phyloP scores from a whole-genome alignment of 2,329 filamentous ascomycete genomes.

The Penicillium carneum region DNA sequence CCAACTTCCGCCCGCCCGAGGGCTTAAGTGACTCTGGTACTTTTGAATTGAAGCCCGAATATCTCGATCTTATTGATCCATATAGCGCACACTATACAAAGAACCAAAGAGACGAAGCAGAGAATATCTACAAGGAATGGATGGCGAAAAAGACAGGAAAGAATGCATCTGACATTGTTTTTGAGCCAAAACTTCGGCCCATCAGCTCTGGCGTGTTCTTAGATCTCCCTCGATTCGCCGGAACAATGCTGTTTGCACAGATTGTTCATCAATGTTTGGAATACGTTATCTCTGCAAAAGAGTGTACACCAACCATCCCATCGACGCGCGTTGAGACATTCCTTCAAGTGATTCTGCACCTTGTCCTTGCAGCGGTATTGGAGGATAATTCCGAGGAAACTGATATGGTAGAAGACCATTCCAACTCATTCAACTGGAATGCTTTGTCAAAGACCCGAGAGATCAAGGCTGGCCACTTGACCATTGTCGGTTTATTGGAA shows the following conservation, averaged over 20 bases:
- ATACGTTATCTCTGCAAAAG: conserved; percentile 75
- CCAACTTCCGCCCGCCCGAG: conserved; percentile 87
- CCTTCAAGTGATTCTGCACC: conserved; percentile 86
- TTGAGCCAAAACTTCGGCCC: conserved; percentile 80
- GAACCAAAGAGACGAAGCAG: conserved; percentile 94
- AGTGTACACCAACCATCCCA: conserved; percentile 76
- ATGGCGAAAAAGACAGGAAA: conserved; percentile 88
- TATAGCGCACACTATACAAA: conserved; percentile 96
- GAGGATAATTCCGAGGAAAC: conserved; percentile 75
- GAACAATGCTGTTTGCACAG: conserved; percentile 84
- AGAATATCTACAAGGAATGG: conserved; percentile 84
- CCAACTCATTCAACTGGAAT: conserved; percentile 73
- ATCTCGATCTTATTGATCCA: conserved; percentile 86
- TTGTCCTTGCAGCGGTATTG: conserved; percentile 81
- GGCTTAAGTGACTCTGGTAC: conserved; percentile 90
- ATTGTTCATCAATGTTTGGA: conserved; percentile 86
- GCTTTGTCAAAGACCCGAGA: conserved; percentile 70
- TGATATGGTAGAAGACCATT: conserved; percentile 56
- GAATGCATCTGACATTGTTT: conserved; percentile 81
- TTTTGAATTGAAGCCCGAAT: conserved; percentile 88
- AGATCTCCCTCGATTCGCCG: conserved; percentile 78
- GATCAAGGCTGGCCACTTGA: conserved; percentile 51
- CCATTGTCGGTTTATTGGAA: conserved; percentile 62
- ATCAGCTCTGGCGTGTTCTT: conserved; percentile 80
- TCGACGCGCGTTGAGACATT: conserved; percentile 87